A percentile compares a stretch with the other conserved stretches of the same genome.
phyloP scores from a whole-genome alignment of 208 protist genomes.

The Trypanosomatidae sp. region DNA sequence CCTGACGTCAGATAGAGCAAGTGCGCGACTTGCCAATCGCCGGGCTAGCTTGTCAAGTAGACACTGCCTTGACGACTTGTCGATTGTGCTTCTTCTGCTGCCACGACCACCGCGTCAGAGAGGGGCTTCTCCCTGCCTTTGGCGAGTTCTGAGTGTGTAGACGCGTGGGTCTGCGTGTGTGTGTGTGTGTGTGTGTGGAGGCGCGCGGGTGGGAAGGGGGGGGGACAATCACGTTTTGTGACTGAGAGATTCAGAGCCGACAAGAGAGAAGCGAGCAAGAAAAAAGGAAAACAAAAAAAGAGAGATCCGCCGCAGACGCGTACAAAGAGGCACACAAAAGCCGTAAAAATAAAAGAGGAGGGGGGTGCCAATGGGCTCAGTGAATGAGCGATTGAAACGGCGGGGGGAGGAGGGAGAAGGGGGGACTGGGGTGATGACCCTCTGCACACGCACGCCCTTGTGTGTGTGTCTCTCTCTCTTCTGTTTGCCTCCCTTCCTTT shows the following conservation, averaged over 20 bases:
- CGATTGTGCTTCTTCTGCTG: neutral
- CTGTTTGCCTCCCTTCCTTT: neutral
- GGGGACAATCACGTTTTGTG: conserved; percentile 1
- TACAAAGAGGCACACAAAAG: neutral
- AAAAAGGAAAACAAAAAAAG: neutral
- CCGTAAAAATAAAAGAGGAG: neutral
- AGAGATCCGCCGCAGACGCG: neutral
- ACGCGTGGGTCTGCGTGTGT: neutral
- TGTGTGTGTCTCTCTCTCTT: neutral
- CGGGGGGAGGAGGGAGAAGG: neutral
- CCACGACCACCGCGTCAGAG: neutral
- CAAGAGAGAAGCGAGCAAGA: neutral
- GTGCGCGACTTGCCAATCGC: neutral
- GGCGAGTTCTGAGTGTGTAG: conserved; percentile 6
- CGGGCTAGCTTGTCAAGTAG: neutral
- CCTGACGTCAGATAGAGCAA: neutral
- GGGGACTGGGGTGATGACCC: neutral
- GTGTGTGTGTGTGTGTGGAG: no score
- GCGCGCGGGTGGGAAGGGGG: neutral
- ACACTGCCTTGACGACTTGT: neutral
- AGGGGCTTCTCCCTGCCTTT: neutral
- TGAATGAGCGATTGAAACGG: neutral
- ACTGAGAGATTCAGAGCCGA: neutral
- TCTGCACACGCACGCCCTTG: neutral
- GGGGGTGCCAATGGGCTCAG: neutral